These are phyloP conservation scores for Chaetoceros muelleri DNA, from an alignment of 108 stramenopile genomes.

Conservation along the genomic window DNA sequence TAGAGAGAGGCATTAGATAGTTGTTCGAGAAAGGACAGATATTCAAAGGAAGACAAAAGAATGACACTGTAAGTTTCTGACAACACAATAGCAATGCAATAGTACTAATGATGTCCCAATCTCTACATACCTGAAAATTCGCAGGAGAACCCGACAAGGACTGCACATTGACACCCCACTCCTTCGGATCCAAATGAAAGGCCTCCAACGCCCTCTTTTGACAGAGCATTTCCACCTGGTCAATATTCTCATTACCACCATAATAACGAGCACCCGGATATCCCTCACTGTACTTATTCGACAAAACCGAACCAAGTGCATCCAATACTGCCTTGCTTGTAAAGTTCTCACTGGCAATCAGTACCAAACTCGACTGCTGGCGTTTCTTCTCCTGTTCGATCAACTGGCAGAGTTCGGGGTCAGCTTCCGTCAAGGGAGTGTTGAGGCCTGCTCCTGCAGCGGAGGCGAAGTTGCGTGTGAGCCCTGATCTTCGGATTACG, in stretches of 20 bases:
- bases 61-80: neutral
- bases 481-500: neutral
- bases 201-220: constrained; percentile 93
- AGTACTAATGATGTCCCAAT: neutral
- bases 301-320: constrained; percentile 94
- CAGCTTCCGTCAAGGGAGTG: constrained; percentile 68
- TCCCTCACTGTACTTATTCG: constrained; percentile 95
- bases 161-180: constrained; percentile 94
- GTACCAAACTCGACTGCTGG: constrained; percentile 81
- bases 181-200: constrained; percentile 85
- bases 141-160: constrained; percentile 96
- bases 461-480: constrained; percentile 11
- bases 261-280: constrained; percentile 95
- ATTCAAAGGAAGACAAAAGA: neutral
- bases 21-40: neutral
- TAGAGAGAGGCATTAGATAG: too few relatives aligned
- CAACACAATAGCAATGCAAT: neutral
- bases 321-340: constrained; percentile 92
- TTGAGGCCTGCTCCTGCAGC: constrained; percentile 67
- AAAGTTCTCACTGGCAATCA: constrained; percentile 95
- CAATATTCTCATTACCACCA: constrained; percentile 96
- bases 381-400: constrained; percentile 93
- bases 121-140: constrained; percentile 85
- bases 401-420: constrained; percentile 84
- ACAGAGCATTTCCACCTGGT: constrained; percentile 94